These are phyloP conservation scores for Phytophthora foliorum DNA, from an alignment of 352 stramenopile species.

Conservation along the genomic window DNA sequence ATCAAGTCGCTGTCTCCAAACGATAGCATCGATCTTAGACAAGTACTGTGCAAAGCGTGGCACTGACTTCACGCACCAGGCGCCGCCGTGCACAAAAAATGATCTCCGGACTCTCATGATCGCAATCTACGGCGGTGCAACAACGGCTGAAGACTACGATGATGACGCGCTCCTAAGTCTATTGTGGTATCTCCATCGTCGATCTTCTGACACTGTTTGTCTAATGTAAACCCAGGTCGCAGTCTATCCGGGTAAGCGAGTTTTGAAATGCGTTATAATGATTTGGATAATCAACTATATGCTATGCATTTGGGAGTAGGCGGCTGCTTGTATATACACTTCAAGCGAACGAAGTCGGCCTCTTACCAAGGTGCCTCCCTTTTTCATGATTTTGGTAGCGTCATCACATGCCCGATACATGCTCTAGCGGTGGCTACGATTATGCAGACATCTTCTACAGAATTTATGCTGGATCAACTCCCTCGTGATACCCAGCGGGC, in stretches of 20 bases:
- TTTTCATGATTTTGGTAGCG: conserved; percentile 7
- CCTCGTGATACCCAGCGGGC: conserved; percentile 4
- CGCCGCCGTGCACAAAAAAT: conserved; percentile 6
- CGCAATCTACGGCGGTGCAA: not conserved
- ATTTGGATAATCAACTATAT: not conserved
- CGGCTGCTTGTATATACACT: conserved; percentile 18
- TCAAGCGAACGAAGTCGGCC: conserved; percentile 18
- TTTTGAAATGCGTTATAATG: not conserved
- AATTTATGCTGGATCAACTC: conserved; percentile 20
- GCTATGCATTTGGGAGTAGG: conserved; percentile 10
- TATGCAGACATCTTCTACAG: conserved; percentile 7
- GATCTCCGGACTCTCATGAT: not conserved
- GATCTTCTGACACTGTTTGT: conserved; percentile 5
- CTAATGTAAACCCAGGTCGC: conserved; percentile 4
- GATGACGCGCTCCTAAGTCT: conserved; percentile 2
- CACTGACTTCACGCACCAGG: conserved; percentile 13
- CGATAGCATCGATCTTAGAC: conserved; percentile 15
- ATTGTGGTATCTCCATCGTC: conserved; percentile 17
- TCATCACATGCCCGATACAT: conserved; percentile 14
- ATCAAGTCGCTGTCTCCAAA: not conserved
- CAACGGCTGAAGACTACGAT: conserved; percentile 2
- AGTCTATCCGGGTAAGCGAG: conserved; percentile 16
- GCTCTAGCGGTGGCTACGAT: conserved; percentile 2
- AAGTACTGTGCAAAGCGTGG: conserved; percentile 15
- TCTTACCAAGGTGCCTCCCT: conserved; percentile 9